These are phyloP conservation scores for Chaetomiaceae sp. DNA, from an alignment of 2,329 filamentous ascomycete species.

Conservation along the genomic window DNA sequence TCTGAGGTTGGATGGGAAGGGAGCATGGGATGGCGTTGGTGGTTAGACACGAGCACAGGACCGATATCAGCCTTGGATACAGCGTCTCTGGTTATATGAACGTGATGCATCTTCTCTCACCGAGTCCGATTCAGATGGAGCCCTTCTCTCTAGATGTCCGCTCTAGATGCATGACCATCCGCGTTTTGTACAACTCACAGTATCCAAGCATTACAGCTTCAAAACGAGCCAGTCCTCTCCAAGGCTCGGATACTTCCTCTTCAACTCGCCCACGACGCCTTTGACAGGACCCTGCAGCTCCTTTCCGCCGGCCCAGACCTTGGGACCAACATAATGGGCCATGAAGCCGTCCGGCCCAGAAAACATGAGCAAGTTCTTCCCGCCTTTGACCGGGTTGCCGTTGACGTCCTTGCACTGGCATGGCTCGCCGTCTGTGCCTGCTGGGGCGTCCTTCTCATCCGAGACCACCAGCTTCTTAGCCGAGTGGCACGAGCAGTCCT, in stretches of 20 bases:
- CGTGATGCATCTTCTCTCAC: neutral
- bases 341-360: constrained; percentile 92
- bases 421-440: constrained; percentile 1
- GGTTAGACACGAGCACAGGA: neutral
- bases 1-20: constrained; percentile 37
- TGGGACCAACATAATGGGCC: constrained; percentile 71
- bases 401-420: constrained; percentile 28
- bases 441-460: constrained; percentile 27
- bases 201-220: constrained; percentile 39
- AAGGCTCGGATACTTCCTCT: constrained; percentile 39
- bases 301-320: constrained; percentile 66
- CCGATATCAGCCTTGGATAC: neutral
- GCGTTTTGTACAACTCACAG: neutral
- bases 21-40: constrained; percentile 20
- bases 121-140: too few relatives aligned
- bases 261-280: constrained; percentile 61
- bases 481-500: constrained; percentile 15
- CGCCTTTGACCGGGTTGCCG: constrained; percentile 28
- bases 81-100: neutral
- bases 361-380: constrained; percentile 69
- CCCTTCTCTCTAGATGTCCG: neutral
- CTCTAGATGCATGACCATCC: neutral
- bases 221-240: constrained; percentile 48
- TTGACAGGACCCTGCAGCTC: constrained; percentile 72
- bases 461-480: constrained; percentile 20